Evolutionary conservation across 225 moss, liverwort and hornwort species (phyloP).

Genomic region (Lunularia cruciata): DNA sequence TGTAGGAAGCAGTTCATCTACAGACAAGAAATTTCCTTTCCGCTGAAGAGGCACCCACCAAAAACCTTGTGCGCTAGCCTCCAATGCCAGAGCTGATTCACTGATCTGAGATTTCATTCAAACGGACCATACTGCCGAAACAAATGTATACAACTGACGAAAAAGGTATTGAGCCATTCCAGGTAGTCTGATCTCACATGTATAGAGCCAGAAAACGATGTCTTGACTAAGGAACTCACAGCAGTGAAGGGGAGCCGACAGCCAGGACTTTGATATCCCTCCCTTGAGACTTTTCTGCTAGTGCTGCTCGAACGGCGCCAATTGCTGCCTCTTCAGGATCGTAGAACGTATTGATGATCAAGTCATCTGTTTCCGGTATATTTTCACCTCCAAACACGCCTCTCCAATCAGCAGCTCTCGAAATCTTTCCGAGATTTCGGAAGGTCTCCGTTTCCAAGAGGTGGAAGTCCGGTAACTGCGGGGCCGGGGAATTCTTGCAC

Average conservation of each 20-base stretch:
- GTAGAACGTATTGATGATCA: too few species aligned
- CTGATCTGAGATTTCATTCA: not conserved
- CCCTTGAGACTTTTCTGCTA: not conserved
- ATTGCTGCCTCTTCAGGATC: too few species aligned
- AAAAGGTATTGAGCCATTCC: not conserved
- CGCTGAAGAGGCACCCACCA: not conserved
- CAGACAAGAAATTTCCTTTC: not conserved
- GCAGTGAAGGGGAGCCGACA: conserved; percentile 19
- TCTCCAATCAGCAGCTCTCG: too few species aligned
- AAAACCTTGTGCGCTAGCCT: conserved; percentile 11
- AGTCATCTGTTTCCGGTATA: too few species aligned
- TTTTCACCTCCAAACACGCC: too few species aligned
- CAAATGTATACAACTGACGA: conserved; percentile 6
- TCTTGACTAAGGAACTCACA: conserved; percentile 11
- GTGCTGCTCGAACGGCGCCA: conserved; percentile 13
- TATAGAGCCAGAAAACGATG: not conserved
- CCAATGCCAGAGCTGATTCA: not conserved
- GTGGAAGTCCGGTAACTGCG: too few species aligned
- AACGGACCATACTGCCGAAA: not conserved
- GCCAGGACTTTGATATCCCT: conserved; percentile 18
- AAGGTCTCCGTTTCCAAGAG: too few species aligned
- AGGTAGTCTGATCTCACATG: not conserved
- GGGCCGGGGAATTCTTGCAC: too few species aligned
- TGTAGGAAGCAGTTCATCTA: conserved; percentile 7
- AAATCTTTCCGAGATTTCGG: too few species aligned